These are phyloP conservation scores for Conoideocrella luteorostrata DNA, from an alignment of 2,329 filamentous ascomycete species.

Conservation along the genomic window DNA sequence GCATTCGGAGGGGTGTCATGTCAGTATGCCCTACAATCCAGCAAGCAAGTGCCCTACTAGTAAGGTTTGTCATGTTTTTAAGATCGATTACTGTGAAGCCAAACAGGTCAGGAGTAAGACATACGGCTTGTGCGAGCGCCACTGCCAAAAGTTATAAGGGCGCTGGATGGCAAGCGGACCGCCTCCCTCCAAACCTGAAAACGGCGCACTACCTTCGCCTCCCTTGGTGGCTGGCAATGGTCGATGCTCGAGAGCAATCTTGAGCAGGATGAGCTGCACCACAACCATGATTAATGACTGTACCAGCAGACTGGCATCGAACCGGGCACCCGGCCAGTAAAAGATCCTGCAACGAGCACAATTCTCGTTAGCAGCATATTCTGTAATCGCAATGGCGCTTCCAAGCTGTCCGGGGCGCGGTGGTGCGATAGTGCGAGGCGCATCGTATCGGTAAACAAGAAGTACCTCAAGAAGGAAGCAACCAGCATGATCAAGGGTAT, in stretches of 20 bases:
- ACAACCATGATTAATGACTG: constrained; percentile 61
- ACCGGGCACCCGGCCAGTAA: constrained; percentile 62
- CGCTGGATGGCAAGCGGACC: constrained; percentile 37
- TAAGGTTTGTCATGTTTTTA: too few species aligned
- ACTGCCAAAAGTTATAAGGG: constrained; percentile 79
- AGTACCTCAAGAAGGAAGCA: constrained; percentile 58
- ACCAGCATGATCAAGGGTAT: constrained; percentile 68
- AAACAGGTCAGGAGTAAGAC: constrained; percentile 19
- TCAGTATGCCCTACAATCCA: too few species aligned
- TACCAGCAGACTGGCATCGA: constrained; percentile 55
- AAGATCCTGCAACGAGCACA: constrained; percentile 48
- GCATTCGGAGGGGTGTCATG: too few species aligned
- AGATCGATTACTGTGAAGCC: too few species aligned
- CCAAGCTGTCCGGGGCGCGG: background rate
- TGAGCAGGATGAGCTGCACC: constrained; percentile 57
- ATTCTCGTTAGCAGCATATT: background rate
- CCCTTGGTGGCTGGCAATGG: constrained; percentile 53
- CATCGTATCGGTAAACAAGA: background rate
- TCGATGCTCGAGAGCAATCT: constrained; percentile 63
- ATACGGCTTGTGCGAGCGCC: constrained; percentile 63
- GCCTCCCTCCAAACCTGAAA: constrained; percentile 44
- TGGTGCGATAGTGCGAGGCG: background rate
- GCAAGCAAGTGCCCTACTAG: too few species aligned
- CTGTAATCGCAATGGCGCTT: background rate
- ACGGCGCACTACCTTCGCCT: constrained; percentile 55